Conservation (phyloP, 495 filamentous ascomycete genomes). For the Bacidia rubella region DNA sequence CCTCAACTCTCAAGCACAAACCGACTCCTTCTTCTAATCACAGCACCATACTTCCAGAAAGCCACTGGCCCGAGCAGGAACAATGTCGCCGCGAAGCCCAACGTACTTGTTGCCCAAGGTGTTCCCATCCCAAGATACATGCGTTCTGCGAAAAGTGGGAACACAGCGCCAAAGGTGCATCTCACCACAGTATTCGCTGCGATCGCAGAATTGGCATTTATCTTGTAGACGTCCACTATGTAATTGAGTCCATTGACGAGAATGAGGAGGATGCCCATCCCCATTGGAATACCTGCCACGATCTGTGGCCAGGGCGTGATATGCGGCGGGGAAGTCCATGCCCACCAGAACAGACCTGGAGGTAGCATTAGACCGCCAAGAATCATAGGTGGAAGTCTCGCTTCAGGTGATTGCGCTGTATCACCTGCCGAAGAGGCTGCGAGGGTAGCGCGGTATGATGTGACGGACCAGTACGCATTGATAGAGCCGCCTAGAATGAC, state of each 20-base stretch:
- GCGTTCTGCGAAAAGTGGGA: conserved; percentile 44
- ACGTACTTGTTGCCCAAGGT: conserved; percentile 41
- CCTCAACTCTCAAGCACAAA: conserved; percentile 1
- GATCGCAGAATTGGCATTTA: conserved; percentile 34
- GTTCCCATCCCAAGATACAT: conserved; percentile 45
- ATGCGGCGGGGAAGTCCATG: conserved; percentile 31
- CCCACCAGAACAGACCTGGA: conserved; percentile 42
- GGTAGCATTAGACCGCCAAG: conserved; percentile 36
- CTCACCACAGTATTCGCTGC: conserved; percentile 36
- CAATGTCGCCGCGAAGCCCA: conserved; percentile 48
- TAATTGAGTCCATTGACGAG: conserved; percentile 36
- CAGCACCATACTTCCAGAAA: conserved; percentile 56
- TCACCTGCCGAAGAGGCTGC: background rate
- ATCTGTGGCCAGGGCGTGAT: conserved; percentile 23
- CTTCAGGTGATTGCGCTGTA: conserved; percentile 28
- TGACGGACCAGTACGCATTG: conserved; percentile 34
- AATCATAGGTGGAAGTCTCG: conserved; percentile 38
- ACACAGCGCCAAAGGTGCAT: conserved; percentile 30
- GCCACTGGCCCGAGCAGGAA: conserved; percentile 58
- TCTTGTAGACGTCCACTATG: conserved; percentile 40
- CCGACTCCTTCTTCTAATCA: conserved; percentile 41
- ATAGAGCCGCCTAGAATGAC: conserved; percentile 33
- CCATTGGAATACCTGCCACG: conserved; percentile 22
- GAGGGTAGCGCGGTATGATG: conserved; percentile 18
- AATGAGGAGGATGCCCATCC: conserved; percentile 26